Conservation (phyloP, 768 basidiomycete species). For the Auriscalpium vulgare region DNA sequence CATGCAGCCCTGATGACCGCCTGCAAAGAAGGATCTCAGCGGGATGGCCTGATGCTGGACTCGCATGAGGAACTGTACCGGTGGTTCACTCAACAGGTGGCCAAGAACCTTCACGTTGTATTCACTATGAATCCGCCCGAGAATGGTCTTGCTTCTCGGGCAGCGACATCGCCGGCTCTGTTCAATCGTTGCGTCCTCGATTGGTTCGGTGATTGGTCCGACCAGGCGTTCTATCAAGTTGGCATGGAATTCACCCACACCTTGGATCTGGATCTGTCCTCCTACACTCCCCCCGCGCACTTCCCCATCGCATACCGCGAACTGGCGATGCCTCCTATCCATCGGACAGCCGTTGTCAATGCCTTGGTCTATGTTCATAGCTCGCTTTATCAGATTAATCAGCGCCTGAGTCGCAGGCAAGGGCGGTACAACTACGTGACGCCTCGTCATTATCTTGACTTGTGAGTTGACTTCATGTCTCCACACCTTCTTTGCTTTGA, state of each 20-base stretch:
- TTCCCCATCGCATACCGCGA: conserved; percentile 90
- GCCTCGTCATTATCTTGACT: conserved; percentile 95
- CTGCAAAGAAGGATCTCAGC: conserved; percentile 98
- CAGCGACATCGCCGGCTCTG: conserved; percentile 94
- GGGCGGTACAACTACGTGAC: conserved; percentile 97
- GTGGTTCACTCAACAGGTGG: conserved; percentile 99
- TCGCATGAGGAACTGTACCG: conserved; percentile 95
- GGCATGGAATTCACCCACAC: conserved; percentile 94
- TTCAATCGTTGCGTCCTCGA: conserved; percentile 99
- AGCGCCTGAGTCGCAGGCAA: conserved; percentile 81
- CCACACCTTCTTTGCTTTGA: conserved; percentile 1
- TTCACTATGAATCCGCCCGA: conserved; percentile 99
- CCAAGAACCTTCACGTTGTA: conserved; percentile 95
- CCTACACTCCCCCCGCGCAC: conserved; percentile 68
- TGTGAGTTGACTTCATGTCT: conserved; percentile 50
- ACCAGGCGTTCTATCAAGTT: conserved; percentile 97
- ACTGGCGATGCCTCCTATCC: conserved; percentile 77
- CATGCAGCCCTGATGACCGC: conserved; percentile 97
- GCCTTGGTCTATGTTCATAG: conserved; percentile 89
- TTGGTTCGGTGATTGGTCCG: conserved; percentile 99
- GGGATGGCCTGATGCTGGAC: conserved; percentile 96
- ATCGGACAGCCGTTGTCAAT: conserved; percentile 88
- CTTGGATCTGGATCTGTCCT: conserved; percentile 82
- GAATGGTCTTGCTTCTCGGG: conserved; percentile 90
- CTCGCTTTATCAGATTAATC: conserved; percentile 84